Evolutionary conservation across 2,329 filamentous ascomycete species (phyloP).

Genomic region (Grosmannia huntii): DNA sequence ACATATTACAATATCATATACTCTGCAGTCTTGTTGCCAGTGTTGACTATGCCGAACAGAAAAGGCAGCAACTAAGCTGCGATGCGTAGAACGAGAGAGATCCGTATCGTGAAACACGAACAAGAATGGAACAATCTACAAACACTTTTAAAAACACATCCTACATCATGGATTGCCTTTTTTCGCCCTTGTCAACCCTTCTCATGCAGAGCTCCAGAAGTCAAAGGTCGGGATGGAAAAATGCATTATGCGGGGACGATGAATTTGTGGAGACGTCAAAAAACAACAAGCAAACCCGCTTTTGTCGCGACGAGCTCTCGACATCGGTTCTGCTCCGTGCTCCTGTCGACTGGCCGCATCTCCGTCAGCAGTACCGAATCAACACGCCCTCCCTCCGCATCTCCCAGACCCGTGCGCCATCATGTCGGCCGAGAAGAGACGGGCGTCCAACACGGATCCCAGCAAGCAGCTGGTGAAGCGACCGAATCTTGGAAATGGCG

Average conservation of each 20-base stretch:
- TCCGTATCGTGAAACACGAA: too few relatives aligned
- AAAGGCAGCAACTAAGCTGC: too few relatives aligned
- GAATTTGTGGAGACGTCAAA: not conserved
- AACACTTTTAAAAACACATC: too few relatives aligned
- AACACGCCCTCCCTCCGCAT: not conserved
- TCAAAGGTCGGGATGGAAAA: slow-evolving; percentile 5
- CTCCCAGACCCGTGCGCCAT: slow-evolving; percentile 5
- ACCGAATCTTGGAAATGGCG: slow-evolving; percentile 53
- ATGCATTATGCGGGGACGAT: slow-evolving; percentile 6
- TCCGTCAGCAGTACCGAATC: not conserved
- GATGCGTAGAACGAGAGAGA: too few relatives aligned
- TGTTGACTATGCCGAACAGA: too few relatives aligned
- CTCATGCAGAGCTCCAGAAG: not conserved
- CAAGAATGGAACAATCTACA: too few relatives aligned
- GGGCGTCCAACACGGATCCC: slow-evolving; percentile 66
- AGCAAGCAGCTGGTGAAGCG: slow-evolving; percentile 79
- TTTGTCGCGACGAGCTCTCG: not conserved
- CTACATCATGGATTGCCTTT: too few relatives aligned
- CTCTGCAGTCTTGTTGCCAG: too few relatives aligned
- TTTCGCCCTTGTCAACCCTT: not conserved
- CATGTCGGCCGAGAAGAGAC: slow-evolving; percentile 88
- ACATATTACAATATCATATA: too few relatives aligned
- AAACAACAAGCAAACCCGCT: not conserved
- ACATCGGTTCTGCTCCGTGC: not conserved
- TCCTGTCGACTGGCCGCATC: not conserved